Conservation (phyloP, 805 yeast genomes). For the Pichia insulana region DNA sequence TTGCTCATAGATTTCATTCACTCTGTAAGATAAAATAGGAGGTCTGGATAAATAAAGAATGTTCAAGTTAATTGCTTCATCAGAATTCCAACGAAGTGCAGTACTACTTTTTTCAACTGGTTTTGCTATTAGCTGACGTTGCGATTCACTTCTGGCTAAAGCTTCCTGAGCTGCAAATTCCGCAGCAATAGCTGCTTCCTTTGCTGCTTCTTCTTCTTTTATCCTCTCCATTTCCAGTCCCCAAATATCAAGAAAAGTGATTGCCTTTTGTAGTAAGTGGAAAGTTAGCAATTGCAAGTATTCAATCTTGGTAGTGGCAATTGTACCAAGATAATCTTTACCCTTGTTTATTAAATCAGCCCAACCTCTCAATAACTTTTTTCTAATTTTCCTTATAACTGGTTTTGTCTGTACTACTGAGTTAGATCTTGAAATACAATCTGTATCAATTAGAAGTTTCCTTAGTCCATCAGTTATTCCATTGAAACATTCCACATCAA, state of each 20-base stretch:
- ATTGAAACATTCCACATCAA: conserved; percentile 50
- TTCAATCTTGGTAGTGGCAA: conserved; percentile 48
- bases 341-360: conserved; percentile 69
- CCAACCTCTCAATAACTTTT: conserved; percentile 71
- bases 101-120: not conserved
- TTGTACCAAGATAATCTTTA: conserved; percentile 61
- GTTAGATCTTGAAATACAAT: conserved; percentile 67
- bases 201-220: conserved; percentile 10
- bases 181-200: not conserved
- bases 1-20: conserved; percentile 55
- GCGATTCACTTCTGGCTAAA: not conserved
- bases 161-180: not conserved
- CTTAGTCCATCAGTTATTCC: conserved; percentile 69
- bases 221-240: conserved; percentile 48
- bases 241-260: conserved; percentile 65
- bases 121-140: not conserved
- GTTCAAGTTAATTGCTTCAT: conserved; percentile 12
- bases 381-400: conserved; percentile 53
- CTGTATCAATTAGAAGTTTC: conserved; percentile 51
- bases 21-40: conserved; percentile 55
- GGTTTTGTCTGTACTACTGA: conserved; percentile 58
- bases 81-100: not conserved
- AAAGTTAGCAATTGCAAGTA: conserved; percentile 54
- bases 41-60: conserved; percentile 42
- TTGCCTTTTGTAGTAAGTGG: conserved; percentile 58